Conservation (phyloP, 2,329 filamentous ascomycete species). For the Alternaria ventricosa region DNA sequence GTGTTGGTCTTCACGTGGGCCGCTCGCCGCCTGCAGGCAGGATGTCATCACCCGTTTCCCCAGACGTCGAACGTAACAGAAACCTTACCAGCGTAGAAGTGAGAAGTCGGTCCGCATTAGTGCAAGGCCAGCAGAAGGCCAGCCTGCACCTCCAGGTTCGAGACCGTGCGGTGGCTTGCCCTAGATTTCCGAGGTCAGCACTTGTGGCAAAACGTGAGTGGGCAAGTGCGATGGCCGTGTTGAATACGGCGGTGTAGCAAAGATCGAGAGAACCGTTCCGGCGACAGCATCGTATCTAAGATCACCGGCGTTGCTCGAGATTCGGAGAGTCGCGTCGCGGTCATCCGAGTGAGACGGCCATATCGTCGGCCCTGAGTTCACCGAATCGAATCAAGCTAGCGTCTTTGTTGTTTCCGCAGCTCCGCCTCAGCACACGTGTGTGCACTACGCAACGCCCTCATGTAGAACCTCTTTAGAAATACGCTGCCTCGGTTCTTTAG, state of each 20-base stretch:
- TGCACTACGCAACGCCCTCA: slow-evolving; percentile 10
- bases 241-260: neutral
- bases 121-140: slow-evolving; percentile 3
- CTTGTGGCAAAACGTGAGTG: neutral
- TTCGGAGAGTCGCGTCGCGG: slow-evolving; percentile 5
- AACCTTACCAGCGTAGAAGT: neutral
- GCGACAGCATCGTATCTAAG: neutral
- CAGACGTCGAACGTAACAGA: slow-evolving; percentile 22
- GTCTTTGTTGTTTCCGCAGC: slow-evolving; percentile 7
- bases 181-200: slow-evolving; percentile 1
- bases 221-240: neutral
- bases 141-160: slow-evolving; percentile 9
- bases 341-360: slow-evolving; percentile 3
- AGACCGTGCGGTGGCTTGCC: slow-evolving; percentile 5
- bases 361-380: slow-evolving; percentile 3
- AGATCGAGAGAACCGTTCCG: neutral
- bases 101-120: slow-evolving; percentile 18
- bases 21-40: slow-evolving; percentile 10
- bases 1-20: slow-evolving; percentile 9
- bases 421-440: slow-evolving; percentile 28
- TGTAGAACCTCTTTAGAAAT: neutral
- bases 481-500: neutral
- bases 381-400: slow-evolving; percentile 15
- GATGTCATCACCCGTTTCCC: slow-evolving; percentile 10
- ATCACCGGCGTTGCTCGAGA: neutral